Base-by-base conservation (phyloP, 768 basidiomycete genomes). In the Cantharellus anzutake region DNA sequence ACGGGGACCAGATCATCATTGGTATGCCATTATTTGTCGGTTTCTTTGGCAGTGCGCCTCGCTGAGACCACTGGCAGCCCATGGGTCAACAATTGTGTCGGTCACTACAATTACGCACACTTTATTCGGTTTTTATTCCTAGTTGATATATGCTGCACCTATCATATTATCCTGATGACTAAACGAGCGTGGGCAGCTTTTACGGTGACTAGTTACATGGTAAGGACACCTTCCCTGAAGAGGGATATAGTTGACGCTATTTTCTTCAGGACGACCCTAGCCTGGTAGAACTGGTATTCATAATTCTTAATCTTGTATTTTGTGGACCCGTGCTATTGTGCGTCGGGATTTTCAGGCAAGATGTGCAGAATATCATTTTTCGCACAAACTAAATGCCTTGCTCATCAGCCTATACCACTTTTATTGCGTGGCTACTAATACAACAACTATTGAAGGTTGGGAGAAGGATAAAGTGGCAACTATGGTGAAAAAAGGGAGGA, bases 381-480 rank as follows among this genome's bases (percentile, higher is more conserved):
- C 20, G 2, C n/a, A 41, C 60, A 71, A 41, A 70, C 41, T 40
- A n/a, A 39, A 29, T 41, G 11, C 48, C 20, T n/a, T n/a, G 11
- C 57, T 44, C 52, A 14, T 4, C 64, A 91, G 90, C 58, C 60
- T 97, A 29, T 98, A 92, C 67, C 96, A 98, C 64, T 80, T 93
- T 63, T 85, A 83, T 66, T 75, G 78, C 56, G 69, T 97, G 37
- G 65, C 78, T 3, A 77, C 76, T 5, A 99, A 99, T 69, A 81
- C 83, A 2, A 99, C 94, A 0, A 98, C 96, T 0, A 97, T 99
- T 56, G 96, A 99, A 72, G 82, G 86, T 0, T 94, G 89, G 88
- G 96, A 99, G 70, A 98, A 98, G 71, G 92, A 98, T 67, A 93
- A 86, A 70, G 90, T 81, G 1, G 84, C 91, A 3, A 85, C 80